These are phyloP conservation scores for Ceratocystis huliohia DNA, from an alignment of 2,329 filamentous ascomycete species.

Conservation along the genomic window DNA sequence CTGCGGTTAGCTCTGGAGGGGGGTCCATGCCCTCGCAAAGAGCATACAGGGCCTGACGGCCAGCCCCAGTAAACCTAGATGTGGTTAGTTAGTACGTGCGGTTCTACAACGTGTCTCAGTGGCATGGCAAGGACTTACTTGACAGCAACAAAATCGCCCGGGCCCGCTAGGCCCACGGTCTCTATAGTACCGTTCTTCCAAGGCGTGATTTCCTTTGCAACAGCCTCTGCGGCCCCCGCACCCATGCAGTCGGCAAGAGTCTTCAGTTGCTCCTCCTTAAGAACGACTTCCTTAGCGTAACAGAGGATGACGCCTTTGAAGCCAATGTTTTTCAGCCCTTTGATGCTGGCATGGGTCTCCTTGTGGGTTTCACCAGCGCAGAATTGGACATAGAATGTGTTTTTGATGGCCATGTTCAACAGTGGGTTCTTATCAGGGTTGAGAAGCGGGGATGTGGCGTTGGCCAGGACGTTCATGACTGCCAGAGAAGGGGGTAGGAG, in stretches of 20 bases:
- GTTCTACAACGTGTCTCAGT: background rate
- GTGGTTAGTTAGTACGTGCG: background rate
- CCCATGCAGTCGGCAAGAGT: conserved; percentile 35
- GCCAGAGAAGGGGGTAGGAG: conserved; percentile 58
- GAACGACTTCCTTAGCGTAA: conserved; percentile 71
- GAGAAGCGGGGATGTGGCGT: conserved; percentile 52
- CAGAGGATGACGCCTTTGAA: conserved; percentile 75
- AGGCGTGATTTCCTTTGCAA: conserved; percentile 48
- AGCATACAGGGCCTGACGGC: conserved; percentile 54
- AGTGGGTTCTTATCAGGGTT: conserved; percentile 65
- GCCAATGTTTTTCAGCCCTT: conserved; percentile 56
- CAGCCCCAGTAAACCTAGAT: conserved; percentile 64
- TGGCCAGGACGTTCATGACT: conserved; percentile 55
- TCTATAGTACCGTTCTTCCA: conserved; percentile 66
- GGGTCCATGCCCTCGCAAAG: conserved; percentile 52
- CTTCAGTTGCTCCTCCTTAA: conserved; percentile 42
- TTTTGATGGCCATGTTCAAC: conserved; percentile 57
- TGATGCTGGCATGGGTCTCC: conserved; percentile 56
- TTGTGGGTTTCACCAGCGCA: conserved; percentile 64
- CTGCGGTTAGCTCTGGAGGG: conserved; percentile 49
- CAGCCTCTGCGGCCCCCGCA: conserved; percentile 36
- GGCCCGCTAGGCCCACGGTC: conserved; percentile 54
- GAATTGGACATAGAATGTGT: conserved; percentile 83
- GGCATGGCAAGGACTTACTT: conserved; percentile 34
- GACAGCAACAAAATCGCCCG: conserved; percentile 51